Base-by-base conservation (phyloP, 23 red algal species). In the Pyropia yezoensis region DNA sequence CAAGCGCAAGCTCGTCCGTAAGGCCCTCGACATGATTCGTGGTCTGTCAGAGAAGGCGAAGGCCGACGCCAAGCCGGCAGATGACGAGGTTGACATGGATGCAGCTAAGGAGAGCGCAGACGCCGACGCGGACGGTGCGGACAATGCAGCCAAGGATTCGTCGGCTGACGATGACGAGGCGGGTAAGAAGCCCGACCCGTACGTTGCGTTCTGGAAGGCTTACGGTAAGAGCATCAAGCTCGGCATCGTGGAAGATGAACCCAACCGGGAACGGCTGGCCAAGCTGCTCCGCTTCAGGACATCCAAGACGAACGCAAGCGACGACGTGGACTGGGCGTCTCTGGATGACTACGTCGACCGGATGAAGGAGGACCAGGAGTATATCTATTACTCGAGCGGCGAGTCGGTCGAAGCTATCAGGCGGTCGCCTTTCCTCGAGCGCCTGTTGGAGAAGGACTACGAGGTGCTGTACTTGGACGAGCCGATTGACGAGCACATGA, bases 401-500 rank as follows among this genome's bases (percentile, higher is more conserved):
- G 63, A 67, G 27, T 66, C 78, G 18, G 20, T 82, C 3, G 76
- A 54, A 1, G 57, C 62, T 18, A 73, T 96, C 21, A 74, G 59
- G 21, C 67, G 73, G 17, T 88, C 82, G 51, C 91, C 91, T 1
- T 82, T 96, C 71, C 74, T 96, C n/a, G 91, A 96, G 61, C 82
- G 84, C 61, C 66, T 96, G 17, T 14, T 75, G 52, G 79, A 76
- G 45, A 80, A 82, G 30, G 84, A 77, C 16, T 96, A 87, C 64
- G 91, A 96, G 61, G 81, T 87, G 23, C 18, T 96, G 53, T 96
- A 81, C 52, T 69, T 96, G 25, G 79, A 60, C 16, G 82, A 96
- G 34, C 75, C 91, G n/a, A 88, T 96, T 65, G 91, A 96, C 67
- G 91, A 96, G 65, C 74, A 88, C 45, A 81, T 88, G 91, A 67